phyloP scores from a whole-genome alignment of 208 protist genomes.

The Crithidia mellificae region DNA sequence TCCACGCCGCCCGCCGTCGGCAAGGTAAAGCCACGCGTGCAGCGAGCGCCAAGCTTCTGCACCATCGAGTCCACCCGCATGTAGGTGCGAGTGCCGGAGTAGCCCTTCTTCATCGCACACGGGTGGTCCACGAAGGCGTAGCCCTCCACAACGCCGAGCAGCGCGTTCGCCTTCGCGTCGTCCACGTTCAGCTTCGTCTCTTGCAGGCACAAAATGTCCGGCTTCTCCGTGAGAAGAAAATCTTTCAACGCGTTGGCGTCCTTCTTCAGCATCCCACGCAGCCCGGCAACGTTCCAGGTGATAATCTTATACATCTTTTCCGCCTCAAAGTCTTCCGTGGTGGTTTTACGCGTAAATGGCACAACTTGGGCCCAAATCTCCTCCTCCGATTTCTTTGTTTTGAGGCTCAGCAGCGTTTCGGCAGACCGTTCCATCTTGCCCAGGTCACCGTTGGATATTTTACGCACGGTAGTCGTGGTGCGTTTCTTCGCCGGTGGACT shows the following conservation, averaged over 20 bases:
- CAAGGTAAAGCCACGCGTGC: conserved; percentile 42
- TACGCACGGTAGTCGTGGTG: conserved; percentile 7
- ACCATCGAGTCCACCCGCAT: conserved; percentile 35
- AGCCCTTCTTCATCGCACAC: conserved; percentile 82
- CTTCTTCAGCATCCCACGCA: conserved; percentile 86
- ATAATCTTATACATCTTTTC: conserved; percentile 84
- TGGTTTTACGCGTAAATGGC: conserved; percentile 62
- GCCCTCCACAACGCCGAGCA: conserved; percentile 64
- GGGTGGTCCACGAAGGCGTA: conserved; percentile 80
- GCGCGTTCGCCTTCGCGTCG: conserved; percentile 48
- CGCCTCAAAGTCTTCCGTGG: conserved; percentile 56
- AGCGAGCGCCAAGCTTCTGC: conserved; percentile 23
- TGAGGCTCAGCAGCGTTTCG: conserved; percentile 38
- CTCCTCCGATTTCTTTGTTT: conserved; percentile 54
- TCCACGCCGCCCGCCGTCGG: background rate
- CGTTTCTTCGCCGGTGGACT: too few relatives aligned
- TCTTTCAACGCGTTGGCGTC: conserved; percentile 48
- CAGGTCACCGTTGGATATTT: conserved; percentile 39
- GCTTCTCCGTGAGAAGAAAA: conserved; percentile 65
- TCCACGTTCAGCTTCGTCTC: conserved; percentile 92
- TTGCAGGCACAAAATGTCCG: conserved; percentile 89
- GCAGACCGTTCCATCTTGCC: conserved; percentile 34
- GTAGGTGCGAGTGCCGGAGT: conserved; percentile 89
- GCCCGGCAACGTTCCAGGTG: conserved; percentile 93
- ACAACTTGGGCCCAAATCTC: conserved; percentile 63